A percentile compares a stretch with the other conserved stretches of the same genome.
Conservation (phyloP, 1,139 yeast genomes). For the Geotrichum macrosporum region DNA sequence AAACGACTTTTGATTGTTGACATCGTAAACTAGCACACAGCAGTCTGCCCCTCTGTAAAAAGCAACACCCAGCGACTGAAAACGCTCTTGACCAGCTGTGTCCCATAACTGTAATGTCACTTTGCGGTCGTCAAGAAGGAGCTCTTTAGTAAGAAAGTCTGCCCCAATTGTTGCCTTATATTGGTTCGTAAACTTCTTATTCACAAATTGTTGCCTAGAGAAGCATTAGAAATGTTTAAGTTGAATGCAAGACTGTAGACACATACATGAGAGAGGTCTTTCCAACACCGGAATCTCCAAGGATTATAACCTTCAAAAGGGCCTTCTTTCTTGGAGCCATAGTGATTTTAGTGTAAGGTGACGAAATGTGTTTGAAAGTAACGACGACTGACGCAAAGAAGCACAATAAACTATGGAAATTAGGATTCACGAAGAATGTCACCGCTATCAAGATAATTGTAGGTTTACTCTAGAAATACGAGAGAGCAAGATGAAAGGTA, state of each 20-base stretch:
- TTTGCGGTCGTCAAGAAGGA: constrained; percentile 72
- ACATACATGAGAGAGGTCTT: constrained; percentile 77
- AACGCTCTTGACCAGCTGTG: constrained; percentile 84
- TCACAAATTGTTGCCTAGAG: constrained; percentile 83
- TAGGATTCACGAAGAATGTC: too few relatives aligned
- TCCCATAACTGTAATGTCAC: constrained; percentile 89
- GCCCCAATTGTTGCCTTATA: constrained; percentile 98
- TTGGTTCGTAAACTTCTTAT: constrained; percentile 90
- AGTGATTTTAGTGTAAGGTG: constrained; percentile 8
- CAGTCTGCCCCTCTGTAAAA: constrained; percentile 98
- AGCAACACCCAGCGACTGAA: constrained; percentile 94
- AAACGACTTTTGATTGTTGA: constrained; percentile 86
- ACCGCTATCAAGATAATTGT: too few relatives aligned
- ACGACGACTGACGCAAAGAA: not conserved
- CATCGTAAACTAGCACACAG: constrained; percentile 93
- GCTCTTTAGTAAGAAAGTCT: constrained; percentile 89
- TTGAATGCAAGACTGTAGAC: not conserved
- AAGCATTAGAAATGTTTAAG: not conserved
- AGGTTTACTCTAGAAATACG: not conserved
- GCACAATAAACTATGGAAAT: too few relatives aligned
- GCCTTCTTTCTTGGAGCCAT: constrained; percentile 86
- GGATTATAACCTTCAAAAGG: constrained; percentile 83
- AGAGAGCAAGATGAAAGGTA: too few relatives aligned
- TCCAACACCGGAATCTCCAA: constrained; percentile 98
- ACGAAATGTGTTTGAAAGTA: not conserved